Base-by-base conservation (phyloP, 1,139 yeast genomes). In the Saccharomyces pastorianus region DNA sequence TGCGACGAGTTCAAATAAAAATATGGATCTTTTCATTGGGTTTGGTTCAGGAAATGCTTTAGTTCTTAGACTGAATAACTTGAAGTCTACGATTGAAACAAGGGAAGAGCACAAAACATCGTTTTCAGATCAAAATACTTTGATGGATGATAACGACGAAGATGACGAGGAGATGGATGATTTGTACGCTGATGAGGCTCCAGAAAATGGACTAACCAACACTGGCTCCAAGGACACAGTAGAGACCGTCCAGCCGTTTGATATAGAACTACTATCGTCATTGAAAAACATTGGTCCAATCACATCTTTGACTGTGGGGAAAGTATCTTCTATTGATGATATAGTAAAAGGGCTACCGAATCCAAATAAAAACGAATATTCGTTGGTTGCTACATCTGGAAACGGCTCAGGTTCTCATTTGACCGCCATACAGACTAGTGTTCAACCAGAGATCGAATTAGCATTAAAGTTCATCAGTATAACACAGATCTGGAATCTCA, bases 381-480 rank as follows among this genome's bases (percentile, higher is more conserved):
- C 89, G 2, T 77, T 90, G 3, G 80, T 88, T 6, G 82, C 86
- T 0, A 80, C 89, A 6, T 78, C 87, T 0, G 96, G 96, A 0
- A 75, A 82, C 14, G 84, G 80, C 17, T 63, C 67, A 0, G 76
- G 79, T 20, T 79, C 85, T 7, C 76, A 79, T 47, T 63, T 91
- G 41, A 81, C 85, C 41, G 76, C 86, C 7, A 73, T 85, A 49
- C 76, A 81, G 11, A 88, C 88, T 6, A 76, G 84, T 8, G 76
- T 85, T 7, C 83, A 83, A 59, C 91, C 91, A 0, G 65, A 65
- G 0, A 82, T 89, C 44, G 81, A 82, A 52, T 80, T 88, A 4
- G 83, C 95, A 0, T 74, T 91, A 48, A 83, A 84, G 51, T 90
- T 91, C 56, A 82, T 86, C 1, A 84, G 88, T 60, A 82, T 88